phyloP scores from a whole-genome alignment of 2,329 filamentous ascomycete genomes.

The Ceratocystiopsis sp. region DNA sequence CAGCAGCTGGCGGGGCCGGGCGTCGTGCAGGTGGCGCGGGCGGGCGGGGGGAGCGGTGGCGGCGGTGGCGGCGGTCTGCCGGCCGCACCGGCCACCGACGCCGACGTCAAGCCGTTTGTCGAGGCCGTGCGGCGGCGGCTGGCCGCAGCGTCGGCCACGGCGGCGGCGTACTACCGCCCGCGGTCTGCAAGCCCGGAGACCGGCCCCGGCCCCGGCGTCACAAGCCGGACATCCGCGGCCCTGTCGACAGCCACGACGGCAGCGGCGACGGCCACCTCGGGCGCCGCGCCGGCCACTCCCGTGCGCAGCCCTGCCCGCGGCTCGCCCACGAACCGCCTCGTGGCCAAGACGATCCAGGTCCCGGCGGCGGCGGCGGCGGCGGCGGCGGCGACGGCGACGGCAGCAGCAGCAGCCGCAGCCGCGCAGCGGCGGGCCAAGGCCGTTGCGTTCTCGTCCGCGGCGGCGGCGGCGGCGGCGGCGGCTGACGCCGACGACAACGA shows the following conservation, averaged over 20 bases:
- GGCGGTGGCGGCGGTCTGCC: background rate
- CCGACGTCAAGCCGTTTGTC: constrained; percentile 37
- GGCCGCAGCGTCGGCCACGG: constrained; percentile 19
- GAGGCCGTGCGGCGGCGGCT: constrained; percentile 33
- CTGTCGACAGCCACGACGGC: too few relatives aligned
- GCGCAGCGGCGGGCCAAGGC: background rate
- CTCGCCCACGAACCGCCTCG: background rate
- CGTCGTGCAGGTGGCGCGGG: constrained; percentile 40
- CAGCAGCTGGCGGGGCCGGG: constrained; percentile 39
- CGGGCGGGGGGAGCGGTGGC: constrained; percentile 18
- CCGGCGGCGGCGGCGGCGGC: background rate
- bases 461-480: too few relatives aligned
- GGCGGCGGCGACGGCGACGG: too few relatives aligned
- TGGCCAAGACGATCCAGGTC: constrained; percentile 6
- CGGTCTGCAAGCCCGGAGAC: constrained; percentile 12
- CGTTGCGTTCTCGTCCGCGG: background rate
- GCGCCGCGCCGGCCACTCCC: too few relatives aligned
- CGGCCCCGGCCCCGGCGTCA: too few relatives aligned
- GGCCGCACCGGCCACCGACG: constrained; percentile 13
- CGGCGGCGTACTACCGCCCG: constrained; percentile 21
- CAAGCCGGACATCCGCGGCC: too few relatives aligned
- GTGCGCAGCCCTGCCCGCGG: too few relatives aligned
- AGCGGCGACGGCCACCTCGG: too few relatives aligned
- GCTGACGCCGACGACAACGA: too few relatives aligned
- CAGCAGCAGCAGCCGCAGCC: too few relatives aligned